Evolutionary conservation across 495 filamentous ascomycete genomes (phyloP).

Genomic region (Xylaria intraflava): DNA sequence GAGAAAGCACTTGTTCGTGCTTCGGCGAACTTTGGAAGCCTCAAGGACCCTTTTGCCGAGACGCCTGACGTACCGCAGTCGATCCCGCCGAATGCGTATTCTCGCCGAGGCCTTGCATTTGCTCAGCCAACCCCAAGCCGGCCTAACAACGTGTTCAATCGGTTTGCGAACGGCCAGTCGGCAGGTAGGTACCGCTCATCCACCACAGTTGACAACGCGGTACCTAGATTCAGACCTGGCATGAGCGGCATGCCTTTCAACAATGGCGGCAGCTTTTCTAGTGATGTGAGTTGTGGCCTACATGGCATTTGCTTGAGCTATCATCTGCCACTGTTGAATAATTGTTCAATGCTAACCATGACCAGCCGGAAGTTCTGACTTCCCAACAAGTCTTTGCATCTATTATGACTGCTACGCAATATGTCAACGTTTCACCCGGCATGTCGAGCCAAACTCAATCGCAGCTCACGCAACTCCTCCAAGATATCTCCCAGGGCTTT

Average conservation of each 20-base stretch:
- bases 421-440: conserved; percentile 9
- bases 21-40: conserved; percentile 7
- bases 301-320: background rate
- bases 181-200: conserved; percentile 2
- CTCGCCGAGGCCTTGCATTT: background rate
- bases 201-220: background rate
- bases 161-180: conserved; percentile 3
- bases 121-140: conserved; percentile 7
- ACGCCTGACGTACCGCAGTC: conserved; percentile 7
- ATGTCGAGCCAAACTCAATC: background rate
- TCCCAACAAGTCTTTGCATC: conserved; percentile 8
- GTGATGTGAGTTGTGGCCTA: background rate
- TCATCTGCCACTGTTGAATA: background rate
- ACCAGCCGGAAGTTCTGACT: background rate
- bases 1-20: conserved; percentile 12
- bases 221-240: background rate
- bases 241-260: conserved; percentile 1
- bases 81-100: background rate
- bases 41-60: conserved; percentile 12
- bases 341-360: background rate
- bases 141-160: background rate
- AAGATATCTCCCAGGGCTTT: conserved; percentile 9
- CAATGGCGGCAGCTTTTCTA: background rate
- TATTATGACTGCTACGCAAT: conserved; percentile 11
- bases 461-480: conserved; percentile 1